phyloP scores from a whole-genome alignment of 2,329 filamentous ascomycete species.

The Cadophora luteo-olivacea region DNA sequence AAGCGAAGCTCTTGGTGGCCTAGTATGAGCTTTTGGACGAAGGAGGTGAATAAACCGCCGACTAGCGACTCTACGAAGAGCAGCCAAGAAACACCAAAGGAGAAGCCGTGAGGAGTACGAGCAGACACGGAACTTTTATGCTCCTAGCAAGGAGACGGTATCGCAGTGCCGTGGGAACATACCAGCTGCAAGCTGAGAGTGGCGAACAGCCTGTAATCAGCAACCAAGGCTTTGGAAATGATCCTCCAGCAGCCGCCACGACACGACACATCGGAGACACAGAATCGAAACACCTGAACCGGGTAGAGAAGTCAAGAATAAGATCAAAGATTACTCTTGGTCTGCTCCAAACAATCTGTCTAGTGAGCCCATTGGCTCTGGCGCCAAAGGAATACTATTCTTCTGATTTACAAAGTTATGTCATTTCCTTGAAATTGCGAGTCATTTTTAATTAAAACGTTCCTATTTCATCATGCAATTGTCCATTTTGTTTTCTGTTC shows the following conservation, averaged over 20 bases:
- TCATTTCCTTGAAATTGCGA: too few relatives aligned
- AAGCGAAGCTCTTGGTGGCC: conserved; percentile 38
- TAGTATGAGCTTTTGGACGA: conserved; percentile 31
- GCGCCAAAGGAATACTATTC: too few relatives aligned
- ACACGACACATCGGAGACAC: too few relatives aligned
- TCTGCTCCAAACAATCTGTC: too few relatives aligned
- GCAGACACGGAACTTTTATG: not conserved
- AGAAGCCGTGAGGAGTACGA: conserved; percentile 8
- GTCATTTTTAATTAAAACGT: too few relatives aligned
- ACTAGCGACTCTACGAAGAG: not conserved
- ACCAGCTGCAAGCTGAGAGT: not conserved
- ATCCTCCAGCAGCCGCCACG: not conserved
- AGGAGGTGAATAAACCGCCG: conserved; percentile 1
- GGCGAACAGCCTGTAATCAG: not conserved
- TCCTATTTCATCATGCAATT: too few relatives aligned
- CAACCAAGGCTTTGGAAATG: not conserved
- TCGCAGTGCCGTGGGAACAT: not conserved
- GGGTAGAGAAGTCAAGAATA: too few relatives aligned
- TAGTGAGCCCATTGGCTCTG: too few relatives aligned
- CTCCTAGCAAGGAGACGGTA: not conserved
- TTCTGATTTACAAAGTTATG: too few relatives aligned
- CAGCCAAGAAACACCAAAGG: conserved; percentile 2
- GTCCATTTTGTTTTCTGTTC: not conserved
- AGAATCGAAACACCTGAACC: too few relatives aligned
- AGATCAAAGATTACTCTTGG: too few relatives aligned